phyloP scores from a whole-genome alignment of 129 eudicot genomes.

The Flaveria bidentis region DNA sequence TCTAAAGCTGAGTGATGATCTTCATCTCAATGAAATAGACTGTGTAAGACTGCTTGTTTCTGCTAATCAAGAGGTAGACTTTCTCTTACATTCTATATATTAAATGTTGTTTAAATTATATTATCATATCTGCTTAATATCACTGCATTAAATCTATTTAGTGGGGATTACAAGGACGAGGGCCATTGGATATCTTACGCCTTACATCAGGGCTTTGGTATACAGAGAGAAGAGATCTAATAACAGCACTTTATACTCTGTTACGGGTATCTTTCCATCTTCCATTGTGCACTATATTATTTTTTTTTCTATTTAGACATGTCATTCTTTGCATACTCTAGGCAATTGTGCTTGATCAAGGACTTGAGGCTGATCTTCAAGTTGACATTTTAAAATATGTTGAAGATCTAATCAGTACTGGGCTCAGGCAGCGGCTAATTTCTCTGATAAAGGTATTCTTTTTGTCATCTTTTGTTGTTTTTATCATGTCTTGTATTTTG shows the following conservation, averaged over 20 bases:
- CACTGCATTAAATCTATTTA: constrained; percentile 32
- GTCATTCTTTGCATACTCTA: constrained; percentile 35
- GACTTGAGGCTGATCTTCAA: constrained; percentile 78
- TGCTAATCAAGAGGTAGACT: constrained; percentile 91
- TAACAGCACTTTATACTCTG: constrained; percentile 78
- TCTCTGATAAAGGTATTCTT: constrained; percentile 73
- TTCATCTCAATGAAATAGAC: constrained; percentile 94
- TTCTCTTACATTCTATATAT: constrained; percentile 18
- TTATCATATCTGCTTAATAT: constrained; percentile 24
- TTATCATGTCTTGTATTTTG: neutral
- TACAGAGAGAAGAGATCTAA: constrained; percentile 90
- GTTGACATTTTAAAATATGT: constrained; percentile 71
- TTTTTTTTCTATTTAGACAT: neutral
- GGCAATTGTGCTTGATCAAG: constrained; percentile 97
- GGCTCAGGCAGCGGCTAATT: constrained; percentile 78
- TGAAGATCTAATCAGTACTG: constrained; percentile 70
- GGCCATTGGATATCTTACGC: constrained; percentile 71
- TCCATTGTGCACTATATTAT: constrained; percentile 7
- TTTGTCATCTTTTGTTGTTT: constrained; percentile 5
- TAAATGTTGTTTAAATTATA: constrained; percentile 4
- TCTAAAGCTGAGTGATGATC: constrained; percentile 94
- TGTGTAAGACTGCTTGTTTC: constrained; percentile 85
- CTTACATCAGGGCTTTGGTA: constrained; percentile 96
- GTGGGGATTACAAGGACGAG: constrained; percentile 91
- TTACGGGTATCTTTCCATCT: constrained; percentile 63